phyloP scores from a whole-genome alignment of 2,329 filamentous ascomycete genomes.

The Myriosclerotinia scirpicola region DNA sequence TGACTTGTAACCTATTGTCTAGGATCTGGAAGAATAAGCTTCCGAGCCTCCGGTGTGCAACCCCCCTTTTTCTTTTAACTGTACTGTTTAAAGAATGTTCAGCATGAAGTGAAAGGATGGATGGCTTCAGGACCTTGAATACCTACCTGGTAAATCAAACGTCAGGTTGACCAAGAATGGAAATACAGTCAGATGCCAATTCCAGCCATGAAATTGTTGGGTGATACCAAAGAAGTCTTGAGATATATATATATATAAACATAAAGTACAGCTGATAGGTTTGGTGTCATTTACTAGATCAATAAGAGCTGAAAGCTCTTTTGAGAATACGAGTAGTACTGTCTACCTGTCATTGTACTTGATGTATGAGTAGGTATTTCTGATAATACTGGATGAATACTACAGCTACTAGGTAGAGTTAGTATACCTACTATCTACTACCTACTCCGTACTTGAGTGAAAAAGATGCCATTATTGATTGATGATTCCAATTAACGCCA shows the following conservation, averaged over 20 bases:
- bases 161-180: neutral
- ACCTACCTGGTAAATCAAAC: neutral
- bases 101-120: neutral
- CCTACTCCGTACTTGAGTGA: no score
- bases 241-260: neutral
- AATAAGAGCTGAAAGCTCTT: neutral
- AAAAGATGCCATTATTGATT: no score
- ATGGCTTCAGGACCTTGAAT: constrained; percentile 1
- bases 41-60: neutral
- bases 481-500: no score
- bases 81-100: no score
- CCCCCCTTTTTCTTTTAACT: neutral
- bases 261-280: neutral
- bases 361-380: no score
- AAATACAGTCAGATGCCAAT: constrained; percentile 13
- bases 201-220: neutral
- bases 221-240: constrained; percentile 1
- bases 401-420: no score
- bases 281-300: neutral
- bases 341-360: no score
- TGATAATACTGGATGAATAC: no score
- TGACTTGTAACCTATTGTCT: neutral
- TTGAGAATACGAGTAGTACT: no score
- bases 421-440: neutral
- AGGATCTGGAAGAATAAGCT: neutral